phyloP scores from a whole-genome alignment of 768 basidiomycete species.

The Leccinellum albellum region DNA sequence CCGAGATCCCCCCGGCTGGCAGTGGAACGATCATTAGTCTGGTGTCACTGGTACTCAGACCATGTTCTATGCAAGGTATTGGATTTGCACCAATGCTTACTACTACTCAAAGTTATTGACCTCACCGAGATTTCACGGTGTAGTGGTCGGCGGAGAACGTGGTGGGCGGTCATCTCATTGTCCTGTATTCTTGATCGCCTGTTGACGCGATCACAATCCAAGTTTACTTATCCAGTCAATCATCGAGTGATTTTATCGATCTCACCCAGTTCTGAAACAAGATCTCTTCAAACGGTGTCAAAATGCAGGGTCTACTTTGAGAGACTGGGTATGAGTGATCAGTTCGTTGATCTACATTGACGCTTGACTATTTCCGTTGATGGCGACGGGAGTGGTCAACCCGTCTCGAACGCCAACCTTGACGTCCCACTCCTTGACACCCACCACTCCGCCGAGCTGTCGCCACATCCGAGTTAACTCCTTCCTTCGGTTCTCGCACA shows the following conservation, averaged over 20 bases:
- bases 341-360: background rate
- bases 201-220: background rate
- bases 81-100: background rate
- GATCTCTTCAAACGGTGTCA: background rate
- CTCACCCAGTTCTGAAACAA: background rate
- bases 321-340: background rate
- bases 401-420: conserved; percentile 38
- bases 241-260: background rate
- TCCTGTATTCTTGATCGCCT: background rate
- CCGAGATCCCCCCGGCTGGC: too few relatives aligned
- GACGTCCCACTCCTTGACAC: conserved; percentile 77
- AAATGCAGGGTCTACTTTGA: background rate
- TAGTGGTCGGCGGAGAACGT: background rate
- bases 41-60: too few relatives aligned
- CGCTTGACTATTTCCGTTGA: background rate
- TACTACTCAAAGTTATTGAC: background rate
- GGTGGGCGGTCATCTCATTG: too few relatives aligned
- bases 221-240: background rate
- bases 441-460: conserved; percentile 61
- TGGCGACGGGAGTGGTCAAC: background rate
- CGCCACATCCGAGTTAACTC: conserved; percentile 62
- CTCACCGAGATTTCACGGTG: background rate
- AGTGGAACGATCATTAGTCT: too few relatives aligned
- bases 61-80: background rate
- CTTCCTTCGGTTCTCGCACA: conserved; percentile 49